A percentile compares a stretch with the other conserved stretches of the same genome.
Conservation (phyloP, 139 green algal species). For the Micractinium sp. region DNA sequence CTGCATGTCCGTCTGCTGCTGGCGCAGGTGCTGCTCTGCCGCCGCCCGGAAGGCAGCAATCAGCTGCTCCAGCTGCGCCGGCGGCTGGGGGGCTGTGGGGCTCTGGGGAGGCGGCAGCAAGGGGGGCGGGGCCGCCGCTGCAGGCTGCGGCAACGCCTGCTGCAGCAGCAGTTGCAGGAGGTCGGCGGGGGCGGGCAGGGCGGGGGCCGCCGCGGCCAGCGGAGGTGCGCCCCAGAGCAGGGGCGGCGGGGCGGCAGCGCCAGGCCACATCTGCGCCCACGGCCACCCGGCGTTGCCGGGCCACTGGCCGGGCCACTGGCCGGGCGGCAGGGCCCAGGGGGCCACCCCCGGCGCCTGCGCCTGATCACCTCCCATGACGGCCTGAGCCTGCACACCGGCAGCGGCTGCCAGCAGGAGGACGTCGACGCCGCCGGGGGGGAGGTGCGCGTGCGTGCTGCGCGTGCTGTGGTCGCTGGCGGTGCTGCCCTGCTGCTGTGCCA, state of each 20-base stretch:
- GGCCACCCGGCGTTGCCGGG: too few species aligned
- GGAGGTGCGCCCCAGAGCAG: not conserved
- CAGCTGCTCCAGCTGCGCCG: not conserved
- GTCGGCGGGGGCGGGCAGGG: not conserved
- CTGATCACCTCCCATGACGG: not conserved
- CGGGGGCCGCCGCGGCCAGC: too few species aligned
- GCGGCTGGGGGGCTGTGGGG: too few species aligned
- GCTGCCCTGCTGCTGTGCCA: not conserved
- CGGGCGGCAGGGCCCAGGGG: not conserved
- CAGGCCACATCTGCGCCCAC: too few species aligned
- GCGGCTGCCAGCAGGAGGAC: not conserved
- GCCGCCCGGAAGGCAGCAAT: not conserved
- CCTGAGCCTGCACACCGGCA: not conserved
- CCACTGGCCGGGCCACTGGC: not conserved
- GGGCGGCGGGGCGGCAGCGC: too few species aligned
- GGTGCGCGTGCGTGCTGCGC: not conserved
- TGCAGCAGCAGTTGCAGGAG: not conserved
- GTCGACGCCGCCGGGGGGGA: not conserved
- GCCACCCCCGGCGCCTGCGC: too few species aligned
- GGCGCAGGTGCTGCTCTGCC: not conserved
- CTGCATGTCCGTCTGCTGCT: not conserved
- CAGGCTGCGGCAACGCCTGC: not conserved
- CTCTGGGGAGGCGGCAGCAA: not conserved
- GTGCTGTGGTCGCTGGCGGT: not conserved
- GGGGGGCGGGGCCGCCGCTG: too few species aligned